Evolutionary conservation across 768 basidiomycete species (phyloP).

Genomic region (Crassisporium funariophilum): DNA sequence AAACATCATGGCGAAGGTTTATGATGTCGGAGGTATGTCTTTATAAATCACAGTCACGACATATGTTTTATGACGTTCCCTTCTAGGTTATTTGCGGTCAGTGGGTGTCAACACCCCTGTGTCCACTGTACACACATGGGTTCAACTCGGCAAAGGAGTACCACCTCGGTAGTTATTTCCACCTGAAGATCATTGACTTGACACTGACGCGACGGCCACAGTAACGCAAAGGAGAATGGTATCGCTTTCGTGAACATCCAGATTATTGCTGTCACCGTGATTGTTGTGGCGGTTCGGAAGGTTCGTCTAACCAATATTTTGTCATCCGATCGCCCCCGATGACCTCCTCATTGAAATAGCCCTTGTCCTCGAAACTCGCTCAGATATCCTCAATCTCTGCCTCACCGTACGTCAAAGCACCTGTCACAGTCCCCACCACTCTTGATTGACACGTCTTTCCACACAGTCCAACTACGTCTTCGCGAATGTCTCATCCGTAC

Average conservation of each 20-base stretch:
- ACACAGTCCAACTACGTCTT: slow-evolving; percentile 60
- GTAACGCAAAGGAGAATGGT: slow-evolving; percentile 80
- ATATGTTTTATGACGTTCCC: neutral
- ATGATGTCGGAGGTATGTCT: slow-evolving; percentile 34
- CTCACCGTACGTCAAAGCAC: slow-evolving; percentile 50
- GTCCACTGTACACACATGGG: slow-evolving; percentile 42
- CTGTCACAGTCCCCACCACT: neutral
- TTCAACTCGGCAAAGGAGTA: slow-evolving; percentile 60
- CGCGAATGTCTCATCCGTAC: slow-evolving; percentile 50
- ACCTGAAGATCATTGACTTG: neutral
- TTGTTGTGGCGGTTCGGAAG: too few relatives aligned
- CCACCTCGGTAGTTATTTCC: slow-evolving; percentile 52
- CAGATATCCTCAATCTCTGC: slow-evolving; percentile 60
- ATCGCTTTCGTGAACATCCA: too few relatives aligned
- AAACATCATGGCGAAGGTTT: slow-evolving; percentile 39
- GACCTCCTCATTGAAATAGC: slow-evolving; percentile 74
- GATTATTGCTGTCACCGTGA: too few relatives aligned
- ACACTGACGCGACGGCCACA: slow-evolving; percentile 21
- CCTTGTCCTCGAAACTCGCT: slow-evolving; percentile 47
- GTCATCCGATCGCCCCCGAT: slow-evolving; percentile 43
- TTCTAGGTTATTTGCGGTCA: slow-evolving; percentile 32
- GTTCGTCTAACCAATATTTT: too few relatives aligned
- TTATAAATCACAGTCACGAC: neutral
- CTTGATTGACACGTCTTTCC: slow-evolving; percentile 1
- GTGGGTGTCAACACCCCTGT: slow-evolving; percentile 37